Evolutionary conservation across 352 stramenopile species (phyloP).

Genomic region (Phytophthora aleatoria): DNA sequence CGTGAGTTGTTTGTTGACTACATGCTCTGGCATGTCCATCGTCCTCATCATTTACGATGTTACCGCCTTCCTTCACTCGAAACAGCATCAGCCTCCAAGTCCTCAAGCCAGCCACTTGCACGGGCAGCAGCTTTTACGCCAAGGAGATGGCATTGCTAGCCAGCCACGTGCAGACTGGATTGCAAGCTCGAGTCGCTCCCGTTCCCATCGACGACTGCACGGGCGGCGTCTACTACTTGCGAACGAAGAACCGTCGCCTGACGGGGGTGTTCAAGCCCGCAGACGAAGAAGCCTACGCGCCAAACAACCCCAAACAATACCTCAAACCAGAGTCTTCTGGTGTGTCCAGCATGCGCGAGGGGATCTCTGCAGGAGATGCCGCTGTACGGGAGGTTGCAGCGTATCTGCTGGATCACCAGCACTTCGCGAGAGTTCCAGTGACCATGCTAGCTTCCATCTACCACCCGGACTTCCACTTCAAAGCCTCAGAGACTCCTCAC

Average conservation of each 20-base stretch:
- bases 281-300: conserved; percentile 68
- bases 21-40: background rate
- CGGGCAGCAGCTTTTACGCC: conserved; percentile 17
- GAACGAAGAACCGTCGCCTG: conserved; percentile 46
- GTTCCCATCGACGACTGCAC: conserved; percentile 64
- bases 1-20: conserved; percentile 17
- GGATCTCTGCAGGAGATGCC: conserved; percentile 51
- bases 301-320: conserved; percentile 65
- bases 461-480: conserved; percentile 48
- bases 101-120: conserved; percentile 26
- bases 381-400: conserved; percentile 61
- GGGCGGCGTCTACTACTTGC: conserved; percentile 68
- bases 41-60: conserved; percentile 20
- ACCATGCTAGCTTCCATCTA: conserved; percentile 44
- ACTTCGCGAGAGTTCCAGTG: conserved; percentile 49
- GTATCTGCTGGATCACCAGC: conserved; percentile 58
- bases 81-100: conserved; percentile 30
- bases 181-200: conserved; percentile 41
- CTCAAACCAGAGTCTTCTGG: conserved; percentile 11
- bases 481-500: conserved; percentile 5
- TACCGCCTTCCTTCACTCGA: background rate
- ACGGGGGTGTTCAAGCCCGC: conserved; percentile 66
- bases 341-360: conserved; percentile 41
- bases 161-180: conserved; percentile 37
- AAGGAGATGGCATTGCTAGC: conserved; percentile 31